Percentiles rank a stretch among this genome's conserved stretches.
These are phyloP conservation scores for Lachancea mirantina DNA, from an alignment of 805 yeast genomes.

Conservation along the genomic window DNA sequence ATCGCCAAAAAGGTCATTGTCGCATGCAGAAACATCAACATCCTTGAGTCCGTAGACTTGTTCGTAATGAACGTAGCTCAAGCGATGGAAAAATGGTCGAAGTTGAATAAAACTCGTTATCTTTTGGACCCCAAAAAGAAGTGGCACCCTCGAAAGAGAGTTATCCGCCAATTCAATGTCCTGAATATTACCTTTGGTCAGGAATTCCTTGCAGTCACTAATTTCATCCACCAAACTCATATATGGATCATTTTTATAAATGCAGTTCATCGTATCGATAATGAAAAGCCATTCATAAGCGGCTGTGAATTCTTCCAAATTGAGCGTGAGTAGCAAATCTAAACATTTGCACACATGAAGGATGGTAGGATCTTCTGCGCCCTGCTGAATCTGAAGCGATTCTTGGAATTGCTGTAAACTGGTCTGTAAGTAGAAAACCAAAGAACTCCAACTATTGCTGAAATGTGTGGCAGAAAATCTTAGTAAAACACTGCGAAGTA, in stretches of 20 bases:
- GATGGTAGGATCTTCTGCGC: conserved; percentile 29
- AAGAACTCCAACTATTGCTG: conserved; percentile 59
- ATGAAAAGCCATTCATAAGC: conserved; percentile 79
- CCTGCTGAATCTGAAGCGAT: conserved; percentile 21
- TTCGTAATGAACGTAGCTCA: conserved; percentile 28
- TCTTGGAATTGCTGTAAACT: conserved; percentile 27
- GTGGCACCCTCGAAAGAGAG: conserved; percentile 21
- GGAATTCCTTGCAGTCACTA: conserved; percentile 33
- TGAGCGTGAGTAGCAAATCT: conserved; percentile 62
- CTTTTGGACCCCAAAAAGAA: conserved; percentile 21
- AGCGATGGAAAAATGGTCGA: conserved; percentile 21
- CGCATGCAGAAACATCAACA: conserved; percentile 41
- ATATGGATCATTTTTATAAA: conserved; percentile 34
- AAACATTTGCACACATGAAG: conserved; percentile 68
- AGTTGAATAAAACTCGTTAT: conserved; percentile 22
- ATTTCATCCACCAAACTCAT: conserved; percentile 42
- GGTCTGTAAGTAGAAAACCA: conserved; percentile 53
- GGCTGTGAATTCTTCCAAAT: conserved; percentile 69
- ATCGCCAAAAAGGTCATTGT: conserved; percentile 53
- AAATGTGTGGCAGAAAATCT: conserved; percentile 59
- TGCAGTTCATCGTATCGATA: conserved; percentile 56
- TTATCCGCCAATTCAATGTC: conserved; percentile 14
- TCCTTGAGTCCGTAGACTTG: conserved; percentile 47
- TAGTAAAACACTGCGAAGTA: conserved; percentile 60
- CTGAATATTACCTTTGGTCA: conserved; percentile 16